A percentile compares a stretch with the other conserved stretches of the same genome.
These are phyloP conservation scores for Kondoa malvinella DNA, from an alignment of 768 basidiomycete species.

Conservation along the genomic window DNA sequence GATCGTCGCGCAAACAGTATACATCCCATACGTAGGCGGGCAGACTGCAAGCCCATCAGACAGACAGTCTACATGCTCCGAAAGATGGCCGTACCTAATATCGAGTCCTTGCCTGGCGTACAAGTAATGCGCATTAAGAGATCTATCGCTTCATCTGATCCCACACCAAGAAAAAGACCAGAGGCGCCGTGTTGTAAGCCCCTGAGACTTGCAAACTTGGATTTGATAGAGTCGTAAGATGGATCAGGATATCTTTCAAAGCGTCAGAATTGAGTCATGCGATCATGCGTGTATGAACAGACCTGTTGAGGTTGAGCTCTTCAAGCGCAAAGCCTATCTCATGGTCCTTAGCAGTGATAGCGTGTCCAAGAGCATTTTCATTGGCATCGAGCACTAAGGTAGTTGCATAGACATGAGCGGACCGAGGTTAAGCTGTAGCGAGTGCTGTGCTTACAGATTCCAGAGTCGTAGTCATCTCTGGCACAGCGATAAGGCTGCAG, in stretches of 20 bases:
- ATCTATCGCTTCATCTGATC: conserved; percentile 92
- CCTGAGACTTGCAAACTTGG: conserved; percentile 54
- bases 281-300: background rate
- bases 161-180: conserved; percentile 84
- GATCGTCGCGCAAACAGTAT: conserved; percentile 78
- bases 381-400: conserved; percentile 94
- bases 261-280: conserved; percentile 19
- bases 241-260: conserved; percentile 71
- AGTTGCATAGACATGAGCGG: conserved; percentile 36
- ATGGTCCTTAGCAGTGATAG: conserved; percentile 38
- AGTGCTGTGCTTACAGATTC: background rate
- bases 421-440: background rate
- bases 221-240: conserved; percentile 60
- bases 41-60: conserved; percentile 17
- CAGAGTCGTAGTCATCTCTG: conserved; percentile 61
- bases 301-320: conserved; percentile 10
- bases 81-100: conserved; percentile 46
- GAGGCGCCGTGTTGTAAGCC: conserved; percentile 44
- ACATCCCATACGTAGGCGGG: conserved; percentile 98
- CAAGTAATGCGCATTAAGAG: conserved; percentile 81
- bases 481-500: conserved; percentile 89
- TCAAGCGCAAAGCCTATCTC: conserved; percentile 35
- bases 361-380: conserved; percentile 84
- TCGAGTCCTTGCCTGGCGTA: conserved; percentile 56
- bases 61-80: background rate